Evolutionary conservation across 208 protist genomes (phyloP).

Genomic region (Strigomonas culicis): DNA sequence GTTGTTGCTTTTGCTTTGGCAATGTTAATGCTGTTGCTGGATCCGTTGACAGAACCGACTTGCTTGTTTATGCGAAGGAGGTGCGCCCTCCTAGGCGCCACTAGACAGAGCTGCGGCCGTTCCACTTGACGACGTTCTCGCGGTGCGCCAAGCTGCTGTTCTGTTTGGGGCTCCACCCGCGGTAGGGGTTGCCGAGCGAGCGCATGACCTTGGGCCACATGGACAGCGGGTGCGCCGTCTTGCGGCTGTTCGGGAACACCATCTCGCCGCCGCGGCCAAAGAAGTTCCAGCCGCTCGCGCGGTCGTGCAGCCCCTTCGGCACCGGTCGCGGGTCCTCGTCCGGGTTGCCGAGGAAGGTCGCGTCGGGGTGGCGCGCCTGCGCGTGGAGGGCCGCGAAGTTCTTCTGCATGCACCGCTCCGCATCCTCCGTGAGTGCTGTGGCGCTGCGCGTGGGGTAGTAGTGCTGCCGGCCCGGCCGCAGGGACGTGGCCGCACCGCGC

Average conservation of each 20-base stretch:
- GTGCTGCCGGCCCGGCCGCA: constrained; percentile 23
- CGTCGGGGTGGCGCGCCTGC: constrained; percentile 6
- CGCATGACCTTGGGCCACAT: constrained; percentile 89
- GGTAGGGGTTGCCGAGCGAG: constrained; percentile 60
- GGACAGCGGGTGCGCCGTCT: constrained; percentile 56
- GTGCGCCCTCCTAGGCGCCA: too few species aligned
- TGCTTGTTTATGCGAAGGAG: too few species aligned
- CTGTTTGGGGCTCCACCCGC: constrained; percentile 64
- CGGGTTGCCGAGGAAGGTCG: constrained; percentile 35
- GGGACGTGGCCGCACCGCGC: constrained; percentile 4
- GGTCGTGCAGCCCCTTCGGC: constrained; percentile 79
- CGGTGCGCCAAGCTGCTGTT: constrained; percentile 82
- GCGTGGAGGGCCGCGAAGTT: constrained; percentile 25
- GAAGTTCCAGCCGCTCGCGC: constrained; percentile 83
- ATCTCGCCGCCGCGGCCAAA: constrained; percentile 79
- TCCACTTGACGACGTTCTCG: constrained; percentile 88
- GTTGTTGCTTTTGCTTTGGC: too few species aligned
- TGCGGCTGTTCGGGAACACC: constrained; percentile 69
- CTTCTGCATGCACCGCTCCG: constrained; percentile 44
- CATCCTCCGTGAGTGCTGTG: constrained; percentile 43
- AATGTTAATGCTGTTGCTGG: too few species aligned
- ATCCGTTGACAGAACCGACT: too few species aligned
- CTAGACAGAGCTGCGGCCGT: constrained; percentile 71
- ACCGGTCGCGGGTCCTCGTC: constrained; percentile 68
- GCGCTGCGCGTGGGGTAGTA: constrained; percentile 19